Base-by-base conservation (phyloP, 2,329 filamentous ascomycete species). In the Triangularia verruculosa region DNA sequence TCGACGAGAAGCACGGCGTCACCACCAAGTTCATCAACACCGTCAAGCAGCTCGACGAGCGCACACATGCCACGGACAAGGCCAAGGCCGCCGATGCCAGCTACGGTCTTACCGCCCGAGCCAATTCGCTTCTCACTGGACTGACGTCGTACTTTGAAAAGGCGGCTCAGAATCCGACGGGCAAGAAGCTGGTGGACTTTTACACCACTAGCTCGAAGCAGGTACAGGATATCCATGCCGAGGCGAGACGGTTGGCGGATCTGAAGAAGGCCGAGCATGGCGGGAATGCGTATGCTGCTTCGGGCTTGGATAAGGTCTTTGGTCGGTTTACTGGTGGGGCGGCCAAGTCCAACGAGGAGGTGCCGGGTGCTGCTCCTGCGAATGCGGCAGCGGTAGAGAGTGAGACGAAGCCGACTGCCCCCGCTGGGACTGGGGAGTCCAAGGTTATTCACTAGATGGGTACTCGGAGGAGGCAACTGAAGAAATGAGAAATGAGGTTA, bases 131-230 rank as follows among this genome's bases (percentile, higher is more conserved):
- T 64, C 79, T 85, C 64, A 82, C 83, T 51, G 90, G 92, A 32
- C 76, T 98, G 66, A 83, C 82, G 76, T 92, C 89, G 12, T 99
- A 98, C 85, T 98, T 97, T 74, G 94, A 98, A 80, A 96, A 96
- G 84, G 94, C 94, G 1, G 82, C 89, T 63, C 89, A 84, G 75
- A 96, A 93, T 0, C 92, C 93, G 9, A 96, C 93, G 1, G 95
- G 95, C 70, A 87, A 93, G 82, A 92, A 90, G 79, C 80, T 99
- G 66, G 90, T 91, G 70, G 82, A 89, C 67, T 99, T 99, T 80
- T 99, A 99, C 79, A 84, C 88, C 7, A 83, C 92, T 70, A 86
- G 91, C 67, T 88, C 90, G 75, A 92, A 92, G 80, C 93, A 98
- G 79, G 93, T 97, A 30, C 84, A 92, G 72, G 95, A 99, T 75